Percentiles rank a stretch among this genome's conserved stretches.
phyloP scores from a whole-genome alignment of 108 stramenopile species.

The Nitzschia sp. region DNA sequence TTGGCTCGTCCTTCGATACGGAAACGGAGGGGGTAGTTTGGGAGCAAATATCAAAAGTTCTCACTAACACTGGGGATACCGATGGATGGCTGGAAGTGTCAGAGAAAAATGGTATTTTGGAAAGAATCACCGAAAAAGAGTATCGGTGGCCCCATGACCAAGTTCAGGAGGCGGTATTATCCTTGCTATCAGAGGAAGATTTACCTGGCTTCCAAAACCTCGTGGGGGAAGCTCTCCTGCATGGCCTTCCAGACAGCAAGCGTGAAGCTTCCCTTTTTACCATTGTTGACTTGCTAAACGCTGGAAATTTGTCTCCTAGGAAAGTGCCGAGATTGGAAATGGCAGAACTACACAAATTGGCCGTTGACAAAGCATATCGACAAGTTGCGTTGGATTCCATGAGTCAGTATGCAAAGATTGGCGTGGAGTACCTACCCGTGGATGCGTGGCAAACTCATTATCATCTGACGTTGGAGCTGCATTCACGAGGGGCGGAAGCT shows the following conservation, averaged over 20 bases:
- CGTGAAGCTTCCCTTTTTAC: background rate
- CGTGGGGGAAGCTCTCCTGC: background rate
- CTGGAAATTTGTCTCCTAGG: background rate
- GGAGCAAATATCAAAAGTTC: too few species aligned
- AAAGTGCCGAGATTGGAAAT: background rate
- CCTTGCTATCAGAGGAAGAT: background rate
- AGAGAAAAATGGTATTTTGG: background rate
- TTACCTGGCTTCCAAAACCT: background rate
- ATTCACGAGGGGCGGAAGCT: background rate
- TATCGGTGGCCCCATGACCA: background rate
- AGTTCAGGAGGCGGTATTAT: background rate
- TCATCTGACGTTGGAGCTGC: background rate
- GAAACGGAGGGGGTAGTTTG: background rate
- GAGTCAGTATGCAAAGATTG: background rate
- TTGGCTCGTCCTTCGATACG: background rate
- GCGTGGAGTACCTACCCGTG: background rate
- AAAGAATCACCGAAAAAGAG: background rate
- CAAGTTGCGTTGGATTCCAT: background rate
- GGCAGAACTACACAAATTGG: background rate
- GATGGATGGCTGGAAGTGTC: background rate
- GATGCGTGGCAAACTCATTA: background rate
- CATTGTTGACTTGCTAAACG: background rate
- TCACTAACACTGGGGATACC: background rate
- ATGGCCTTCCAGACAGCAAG: background rate
- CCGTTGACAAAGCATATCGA: background rate